Evolutionary conservation across 164 flowering plant species (phyloP).

Genomic region (Umbilicus rupestris): DNA sequence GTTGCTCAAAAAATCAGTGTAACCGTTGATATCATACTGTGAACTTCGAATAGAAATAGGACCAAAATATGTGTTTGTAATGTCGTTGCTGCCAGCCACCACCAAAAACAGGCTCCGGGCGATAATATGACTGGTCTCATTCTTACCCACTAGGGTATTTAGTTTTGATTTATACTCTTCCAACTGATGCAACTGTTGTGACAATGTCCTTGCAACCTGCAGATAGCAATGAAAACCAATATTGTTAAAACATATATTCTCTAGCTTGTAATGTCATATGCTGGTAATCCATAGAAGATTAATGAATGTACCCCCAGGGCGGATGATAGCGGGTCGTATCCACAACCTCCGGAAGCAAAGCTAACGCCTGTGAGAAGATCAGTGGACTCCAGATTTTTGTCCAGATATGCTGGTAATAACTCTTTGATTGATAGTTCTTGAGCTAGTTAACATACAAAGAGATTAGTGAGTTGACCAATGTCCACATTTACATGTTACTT

Average conservation of each 20-base stretch:
- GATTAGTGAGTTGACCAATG: no score
- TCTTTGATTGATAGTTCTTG: constrained; percentile 33
- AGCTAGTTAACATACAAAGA: no score
- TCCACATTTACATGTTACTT: no score
- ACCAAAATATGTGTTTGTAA: constrained; percentile 13
- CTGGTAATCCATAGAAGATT: background rate
- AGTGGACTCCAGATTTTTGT: constrained; percentile 19
- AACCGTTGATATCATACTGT: background rate
- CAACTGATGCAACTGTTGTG: constrained; percentile 28
- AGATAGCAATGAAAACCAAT: background rate
- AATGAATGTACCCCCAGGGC: constrained; percentile 19
- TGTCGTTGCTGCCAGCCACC: constrained; percentile 14
- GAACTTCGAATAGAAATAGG: background rate
- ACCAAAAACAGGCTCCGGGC: constrained; percentile 10
- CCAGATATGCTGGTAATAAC: constrained; percentile 38
- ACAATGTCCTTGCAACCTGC: constrained; percentile 26
- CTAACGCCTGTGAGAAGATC: constrained; percentile 53
- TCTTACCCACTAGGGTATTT: constrained; percentile 7
- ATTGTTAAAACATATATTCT: no score
- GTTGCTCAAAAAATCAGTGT: background rate
- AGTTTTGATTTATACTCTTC: constrained; percentile 13
- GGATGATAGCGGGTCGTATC: constrained; percentile 39
- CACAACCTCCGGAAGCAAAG: constrained; percentile 53
- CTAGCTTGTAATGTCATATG: no score
- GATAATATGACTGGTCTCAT: background rate